Base-by-base conservation (phyloP, 345 rosid genomes). In the Microcos paniculata region DNA sequence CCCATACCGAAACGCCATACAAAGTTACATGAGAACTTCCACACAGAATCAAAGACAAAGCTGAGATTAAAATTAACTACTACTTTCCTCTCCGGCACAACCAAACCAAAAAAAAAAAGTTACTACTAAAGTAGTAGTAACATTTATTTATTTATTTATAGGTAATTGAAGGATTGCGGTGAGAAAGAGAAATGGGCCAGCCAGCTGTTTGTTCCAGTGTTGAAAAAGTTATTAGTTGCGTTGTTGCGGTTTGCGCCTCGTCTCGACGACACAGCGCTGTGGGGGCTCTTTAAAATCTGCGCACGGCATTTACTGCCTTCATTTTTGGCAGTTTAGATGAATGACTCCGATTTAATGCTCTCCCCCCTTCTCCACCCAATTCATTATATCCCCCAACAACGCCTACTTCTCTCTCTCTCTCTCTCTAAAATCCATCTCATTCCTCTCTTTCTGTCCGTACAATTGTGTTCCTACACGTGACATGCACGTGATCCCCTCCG, bases 301-400 rank as follows among this genome's bases (percentile, higher is more conserved):
- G 64, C 31, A 48, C 24, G 8, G 69, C 75, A 76, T 80, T 76
- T 72, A 76, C 78, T 61, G 21, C 13, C 13, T 0, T 10, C 15
- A 4, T 46, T 51, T 35, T 73, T 46, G 81, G 77, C 77, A 73
- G 81, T 78, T 49, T 55, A 58, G 52, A 49, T 65, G 35, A 78
- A 46, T 66, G 81, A 62, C n/a, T 62, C 70, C 70, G 38, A 45
- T 56, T 81, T 31, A 81, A 61, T 77, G 78, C 23, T n/a, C 62
- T 23, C 78, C 23, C 49, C 16, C 18, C 9, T 18, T 24, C 15
- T 18, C 6, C 23, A 57, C 23, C 21, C n/a, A n/a, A n/a, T 33
- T n/a, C 72, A 55, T 48, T 33, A 56, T n/a, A 72, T 40, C 59
- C 66, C 69, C 35, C 59, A 53, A 62, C 38, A 24, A 76, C 38